These are phyloP conservation scores for Melastoma malabathricum DNA, from an alignment of 345 rosid genomes.

Conservation along the genomic window DNA sequence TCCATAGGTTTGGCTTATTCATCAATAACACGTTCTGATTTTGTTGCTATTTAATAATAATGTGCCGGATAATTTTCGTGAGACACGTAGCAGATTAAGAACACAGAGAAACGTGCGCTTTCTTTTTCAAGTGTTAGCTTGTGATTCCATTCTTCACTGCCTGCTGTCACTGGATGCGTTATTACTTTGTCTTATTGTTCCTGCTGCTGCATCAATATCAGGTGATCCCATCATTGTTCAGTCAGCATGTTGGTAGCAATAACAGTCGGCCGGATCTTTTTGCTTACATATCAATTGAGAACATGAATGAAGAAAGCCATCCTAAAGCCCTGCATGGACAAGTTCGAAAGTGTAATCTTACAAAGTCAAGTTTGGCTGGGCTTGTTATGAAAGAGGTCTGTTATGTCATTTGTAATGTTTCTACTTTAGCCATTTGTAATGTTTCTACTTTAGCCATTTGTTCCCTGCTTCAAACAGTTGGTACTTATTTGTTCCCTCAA, in stretches of 20 bases:
- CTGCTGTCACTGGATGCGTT: background rate
- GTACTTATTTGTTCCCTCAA: no score
- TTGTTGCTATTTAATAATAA: no score
- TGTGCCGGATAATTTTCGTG: background rate
- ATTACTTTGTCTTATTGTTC: background rate
- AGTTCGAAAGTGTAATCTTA: conserved; percentile 59
- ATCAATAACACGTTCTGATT: no score
- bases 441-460: background rate
- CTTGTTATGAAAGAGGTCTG: conserved; percentile 67
- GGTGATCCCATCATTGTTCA: conserved; percentile 71
- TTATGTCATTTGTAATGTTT: background rate
- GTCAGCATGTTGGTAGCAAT: conserved; percentile 19
- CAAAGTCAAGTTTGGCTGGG: conserved; percentile 41
- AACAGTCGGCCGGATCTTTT: conserved; percentile 25
- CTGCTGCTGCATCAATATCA: conserved; percentile 10
- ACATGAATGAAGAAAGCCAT: conserved; percentile 16
- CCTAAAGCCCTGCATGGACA: conserved; percentile 34
- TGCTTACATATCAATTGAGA: conserved; percentile 60
- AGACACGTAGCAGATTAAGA: background rate
- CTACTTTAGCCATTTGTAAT: background rate
- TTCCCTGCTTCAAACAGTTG: background rate
- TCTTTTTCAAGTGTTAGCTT: no score
- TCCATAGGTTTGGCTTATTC: no score
- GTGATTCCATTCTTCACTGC: background rate
- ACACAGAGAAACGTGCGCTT: no score